phyloP scores from a whole-genome alignment of 441 rosid species.

The Rhodomyrtus psidioides region DNA sequence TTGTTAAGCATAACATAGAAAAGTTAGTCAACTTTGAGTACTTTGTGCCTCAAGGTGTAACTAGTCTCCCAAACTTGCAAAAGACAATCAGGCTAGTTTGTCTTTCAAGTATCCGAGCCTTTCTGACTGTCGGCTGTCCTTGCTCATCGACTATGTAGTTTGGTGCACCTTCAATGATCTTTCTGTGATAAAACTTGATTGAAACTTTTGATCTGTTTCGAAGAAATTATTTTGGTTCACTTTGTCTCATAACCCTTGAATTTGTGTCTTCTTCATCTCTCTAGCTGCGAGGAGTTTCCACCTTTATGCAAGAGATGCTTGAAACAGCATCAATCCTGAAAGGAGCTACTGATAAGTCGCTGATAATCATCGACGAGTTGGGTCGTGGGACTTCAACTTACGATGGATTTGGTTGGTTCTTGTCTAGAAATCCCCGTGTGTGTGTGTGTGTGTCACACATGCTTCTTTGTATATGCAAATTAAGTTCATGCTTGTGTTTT shows the following conservation, averaged over 20 bases:
- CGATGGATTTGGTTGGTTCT: conserved; percentile 90
- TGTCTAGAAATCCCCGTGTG: neutral
- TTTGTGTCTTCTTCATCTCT: neutral
- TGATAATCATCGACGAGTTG: conserved; percentile 94
- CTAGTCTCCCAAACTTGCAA: neutral
- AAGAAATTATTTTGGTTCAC: neutral
- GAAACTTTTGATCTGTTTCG: neutral
- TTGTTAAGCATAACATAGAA: neutral
- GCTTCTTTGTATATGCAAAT: neutral
- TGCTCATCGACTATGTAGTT: neutral
- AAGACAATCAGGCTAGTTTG: neutral
- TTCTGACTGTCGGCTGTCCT: neutral
- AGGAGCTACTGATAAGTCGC: conserved; percentile 86
- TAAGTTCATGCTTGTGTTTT: neutral
- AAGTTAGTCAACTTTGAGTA: neutral
- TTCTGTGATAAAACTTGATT: neutral
- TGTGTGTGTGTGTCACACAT: neutral
- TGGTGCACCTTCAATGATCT: neutral
- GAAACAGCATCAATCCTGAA: conserved; percentile 94
- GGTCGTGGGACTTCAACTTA: conserved; percentile 99
- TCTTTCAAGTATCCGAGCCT: neutral
- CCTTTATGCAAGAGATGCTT: conserved; percentile 97
- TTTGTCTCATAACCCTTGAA: neutral
- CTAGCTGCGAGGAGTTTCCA: conserved; percentile 91
- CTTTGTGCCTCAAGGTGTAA: neutral